Conservation (phyloP, 2,329 filamentous ascomycete genomes). For the Colletotrichum sp. region DNA sequence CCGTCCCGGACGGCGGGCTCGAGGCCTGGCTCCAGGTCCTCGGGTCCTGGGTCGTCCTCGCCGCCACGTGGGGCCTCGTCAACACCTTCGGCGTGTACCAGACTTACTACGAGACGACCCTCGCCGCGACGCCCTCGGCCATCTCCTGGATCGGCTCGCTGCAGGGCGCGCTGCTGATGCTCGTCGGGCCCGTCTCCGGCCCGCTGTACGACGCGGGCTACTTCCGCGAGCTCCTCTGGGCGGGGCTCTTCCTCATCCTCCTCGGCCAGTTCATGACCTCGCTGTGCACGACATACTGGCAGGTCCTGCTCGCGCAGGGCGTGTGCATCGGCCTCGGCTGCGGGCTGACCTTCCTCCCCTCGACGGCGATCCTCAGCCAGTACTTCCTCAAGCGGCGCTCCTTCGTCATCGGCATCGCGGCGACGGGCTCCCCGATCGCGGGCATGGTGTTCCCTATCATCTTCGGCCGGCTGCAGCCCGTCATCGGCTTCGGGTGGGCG, state of each 20-base stretch:
- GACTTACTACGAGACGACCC: slow-evolving; percentile 44
- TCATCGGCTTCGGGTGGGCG: slow-evolving; percentile 61
- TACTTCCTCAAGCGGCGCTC: slow-evolving; percentile 42
- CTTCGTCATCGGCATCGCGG: slow-evolving; percentile 35
- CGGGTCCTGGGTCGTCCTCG: slow-evolving; percentile 23
- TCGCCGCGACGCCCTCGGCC: slow-evolving; percentile 38
- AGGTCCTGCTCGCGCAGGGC: slow-evolving; percentile 42
- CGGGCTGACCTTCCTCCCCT: slow-evolving; percentile 38
- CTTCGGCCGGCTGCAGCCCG: slow-evolving; percentile 46
- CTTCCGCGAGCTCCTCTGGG: slow-evolving; percentile 38
- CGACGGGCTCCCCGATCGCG: slow-evolving; percentile 39
- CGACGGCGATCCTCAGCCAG: slow-evolving; percentile 39
- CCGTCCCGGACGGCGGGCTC: slow-evolving; percentile 26
- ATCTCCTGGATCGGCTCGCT: slow-evolving; percentile 52
- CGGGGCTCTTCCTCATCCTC: slow-evolving; percentile 38
- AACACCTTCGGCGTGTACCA: slow-evolving; percentile 53
- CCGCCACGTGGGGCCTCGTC: slow-evolving; percentile 34
- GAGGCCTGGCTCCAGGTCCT: slow-evolving; percentile 31
- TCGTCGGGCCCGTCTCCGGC: slow-evolving; percentile 43
- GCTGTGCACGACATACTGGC: slow-evolving; percentile 49
- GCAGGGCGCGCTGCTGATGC: slow-evolving; percentile 44
- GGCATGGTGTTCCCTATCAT: slow-evolving; percentile 46
- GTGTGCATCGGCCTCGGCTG: slow-evolving; percentile 42
- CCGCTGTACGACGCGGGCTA: slow-evolving; percentile 48
- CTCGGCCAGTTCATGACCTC: slow-evolving; percentile 50